Conservation (phyloP, 345 rosid species). For the Bruguiera gymnorhiza region DNA sequence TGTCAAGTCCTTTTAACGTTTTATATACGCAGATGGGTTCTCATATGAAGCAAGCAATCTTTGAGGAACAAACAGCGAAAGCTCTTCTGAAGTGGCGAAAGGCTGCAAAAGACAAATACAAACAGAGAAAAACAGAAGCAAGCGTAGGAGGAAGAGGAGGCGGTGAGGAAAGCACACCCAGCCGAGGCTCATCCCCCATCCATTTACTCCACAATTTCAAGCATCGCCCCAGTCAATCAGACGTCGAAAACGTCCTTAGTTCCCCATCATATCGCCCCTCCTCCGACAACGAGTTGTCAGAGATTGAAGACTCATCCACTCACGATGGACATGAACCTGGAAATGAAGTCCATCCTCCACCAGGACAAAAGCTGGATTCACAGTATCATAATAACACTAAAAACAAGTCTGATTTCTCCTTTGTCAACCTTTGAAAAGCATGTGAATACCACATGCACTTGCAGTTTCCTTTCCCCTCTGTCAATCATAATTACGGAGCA, state of each 20-base stretch:
- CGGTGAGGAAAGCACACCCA: slow-evolving; percentile 22
- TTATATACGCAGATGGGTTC: slow-evolving; percentile 48
- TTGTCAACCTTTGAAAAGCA: slow-evolving; percentile 8
- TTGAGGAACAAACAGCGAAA: slow-evolving; percentile 55
- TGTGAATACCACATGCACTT: no score
- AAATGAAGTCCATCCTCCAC: not conserved
- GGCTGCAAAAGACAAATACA: slow-evolving; percentile 39
- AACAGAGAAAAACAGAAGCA: slow-evolving; percentile 14
- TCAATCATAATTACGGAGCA: no score
- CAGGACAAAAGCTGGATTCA: not conserved
- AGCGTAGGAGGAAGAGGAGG: slow-evolving; percentile 12
- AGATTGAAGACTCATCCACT: slow-evolving; percentile 2
- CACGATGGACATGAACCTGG: slow-evolving; percentile 5
- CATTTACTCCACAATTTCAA: slow-evolving; percentile 20
- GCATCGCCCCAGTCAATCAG: slow-evolving; percentile 7
- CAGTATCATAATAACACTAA: no score
- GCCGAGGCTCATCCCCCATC: slow-evolving; percentile 15
- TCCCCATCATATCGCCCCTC: slow-evolving; percentile 12
- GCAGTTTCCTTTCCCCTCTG: no score
- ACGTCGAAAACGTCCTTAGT: slow-evolving; percentile 15
- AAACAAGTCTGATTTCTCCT: slow-evolving; percentile 6
- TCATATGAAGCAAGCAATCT: slow-evolving; percentile 54
- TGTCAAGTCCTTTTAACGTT: not conserved
- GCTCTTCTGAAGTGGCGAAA: slow-evolving; percentile 47
- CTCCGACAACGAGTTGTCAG: slow-evolving; percentile 19